Conservation (phyloP, 2,329 filamentous ascomycete species). For the Aspergillus flavus region DNA sequence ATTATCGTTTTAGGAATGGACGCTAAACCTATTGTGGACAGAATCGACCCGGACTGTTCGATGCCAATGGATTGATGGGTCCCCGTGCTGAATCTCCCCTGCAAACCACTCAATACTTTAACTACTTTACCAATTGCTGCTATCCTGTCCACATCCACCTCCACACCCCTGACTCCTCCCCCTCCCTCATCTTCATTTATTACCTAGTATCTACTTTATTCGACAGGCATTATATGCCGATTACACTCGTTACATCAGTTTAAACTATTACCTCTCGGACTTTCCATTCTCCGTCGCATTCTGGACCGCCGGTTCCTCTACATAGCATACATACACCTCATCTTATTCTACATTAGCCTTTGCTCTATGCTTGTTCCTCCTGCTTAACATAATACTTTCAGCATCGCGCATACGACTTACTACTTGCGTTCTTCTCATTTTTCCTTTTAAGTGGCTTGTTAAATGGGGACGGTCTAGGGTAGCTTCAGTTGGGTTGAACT, state of each 20-base stretch:
- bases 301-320: slow-evolving; percentile 2
- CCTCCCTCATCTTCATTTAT: not conserved
- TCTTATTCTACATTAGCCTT: not conserved
- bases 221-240: slow-evolving; percentile 28
- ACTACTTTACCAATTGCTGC: not conserved
- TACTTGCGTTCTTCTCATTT: not conserved
- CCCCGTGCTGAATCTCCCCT: not conserved
- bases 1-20: not conserved
- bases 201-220: not conserved
- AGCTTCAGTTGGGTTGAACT: not conserved
- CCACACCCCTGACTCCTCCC: not conserved
- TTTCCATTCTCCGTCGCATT: slow-evolving; percentile 12
- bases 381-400: not conserved
- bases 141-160: not conserved
- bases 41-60: not conserved
- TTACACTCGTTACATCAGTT: slow-evolving; percentile 31
- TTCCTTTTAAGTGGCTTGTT: not conserved
- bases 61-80: not conserved
- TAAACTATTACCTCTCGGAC: not conserved
- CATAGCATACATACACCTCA: not conserved
- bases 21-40: slow-evolving; percentile 3
- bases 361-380: not conserved
- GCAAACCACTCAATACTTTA: not conserved
- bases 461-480: not conserved
- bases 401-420: not conserved